Percentiles rank a stretch among this genome's conserved stretches.
Evolutionary conservation across 2,329 filamentous ascomycete species (phyloP).

Genomic region (Xylaria sp.): DNA sequence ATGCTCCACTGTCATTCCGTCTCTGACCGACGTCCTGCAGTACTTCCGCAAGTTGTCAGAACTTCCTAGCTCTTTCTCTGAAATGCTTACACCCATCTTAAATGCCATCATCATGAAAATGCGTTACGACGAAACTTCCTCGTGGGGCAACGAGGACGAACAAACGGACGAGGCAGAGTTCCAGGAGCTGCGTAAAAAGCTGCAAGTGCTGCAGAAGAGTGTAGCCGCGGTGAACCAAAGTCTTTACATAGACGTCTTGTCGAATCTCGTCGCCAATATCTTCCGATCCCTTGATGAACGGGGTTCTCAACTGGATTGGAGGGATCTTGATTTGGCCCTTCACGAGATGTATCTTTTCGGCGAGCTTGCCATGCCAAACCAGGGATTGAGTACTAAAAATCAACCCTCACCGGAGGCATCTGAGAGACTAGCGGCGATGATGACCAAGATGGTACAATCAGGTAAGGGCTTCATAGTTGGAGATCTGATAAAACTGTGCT

Average conservation of each 20-base stretch:
- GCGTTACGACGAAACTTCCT: slow-evolving; percentile 95
- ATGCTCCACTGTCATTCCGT: slow-evolving; percentile 94
- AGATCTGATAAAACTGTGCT: slow-evolving; percentile 36
- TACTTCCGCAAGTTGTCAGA: slow-evolving; percentile 85
- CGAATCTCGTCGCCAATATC: slow-evolving; percentile 86
- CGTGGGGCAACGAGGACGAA: slow-evolving; percentile 93
- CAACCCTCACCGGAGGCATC: slow-evolving; percentile 82
- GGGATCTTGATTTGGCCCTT: slow-evolving; percentile 91
- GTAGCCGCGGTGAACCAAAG: slow-evolving; percentile 89
- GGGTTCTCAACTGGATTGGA: slow-evolving; percentile 85
- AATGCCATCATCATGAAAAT: slow-evolving; percentile 95
- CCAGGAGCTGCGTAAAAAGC: slow-evolving; percentile 87
- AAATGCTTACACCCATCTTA: slow-evolving; percentile 86
- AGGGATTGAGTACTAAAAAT: slow-evolving; percentile 86
- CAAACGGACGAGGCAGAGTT: slow-evolving; percentile 98
- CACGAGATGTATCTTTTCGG: slow-evolving; percentile 97
- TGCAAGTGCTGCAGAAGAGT: slow-evolving; percentile 92
- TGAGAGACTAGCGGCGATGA: slow-evolving; percentile 88
- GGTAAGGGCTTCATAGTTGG: slow-evolving; percentile 63
- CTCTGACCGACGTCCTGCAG: slow-evolving; percentile 89
- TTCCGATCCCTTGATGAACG: slow-evolving; percentile 83
- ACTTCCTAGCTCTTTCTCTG: slow-evolving; percentile 78
- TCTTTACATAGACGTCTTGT: slow-evolving; percentile 89
- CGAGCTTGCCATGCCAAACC: slow-evolving; percentile 89
- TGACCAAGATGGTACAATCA: slow-evolving; percentile 94